phyloP scores from a whole-genome alignment of 306 rosid genomes.

The Cucurbita pepo region DNA sequence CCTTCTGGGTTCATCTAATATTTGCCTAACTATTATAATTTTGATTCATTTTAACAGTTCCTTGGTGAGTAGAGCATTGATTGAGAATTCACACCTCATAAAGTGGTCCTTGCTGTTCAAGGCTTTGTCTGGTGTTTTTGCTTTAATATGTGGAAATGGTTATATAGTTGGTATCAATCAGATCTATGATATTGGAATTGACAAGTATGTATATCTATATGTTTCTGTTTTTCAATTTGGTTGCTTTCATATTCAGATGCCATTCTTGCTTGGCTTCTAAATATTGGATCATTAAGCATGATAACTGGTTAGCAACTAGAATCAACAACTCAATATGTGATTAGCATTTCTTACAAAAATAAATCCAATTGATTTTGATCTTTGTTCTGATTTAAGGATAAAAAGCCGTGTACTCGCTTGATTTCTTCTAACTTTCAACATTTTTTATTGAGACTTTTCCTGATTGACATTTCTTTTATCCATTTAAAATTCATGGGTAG shows the following conservation, averaged over 20 bases:
- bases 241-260: background rate
- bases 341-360: background rate
- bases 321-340: background rate
- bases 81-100: conserved; percentile 76
- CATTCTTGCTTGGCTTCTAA: background rate
- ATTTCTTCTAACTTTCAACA: background rate
- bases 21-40: conserved; percentile 2
- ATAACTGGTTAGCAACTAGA: background rate
- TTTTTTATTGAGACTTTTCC: background rate
- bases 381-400: background rate
- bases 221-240: background rate
- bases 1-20: background rate
- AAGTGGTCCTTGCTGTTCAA: conserved; percentile 84
- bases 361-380: background rate
- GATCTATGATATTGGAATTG: conserved; percentile 83
- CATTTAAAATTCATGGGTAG: background rate
- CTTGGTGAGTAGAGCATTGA: conserved; percentile 77
- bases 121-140: conserved; percentile 82
- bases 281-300: background rate
- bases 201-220: conserved; percentile 51
- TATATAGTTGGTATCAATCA: conserved; percentile 96
- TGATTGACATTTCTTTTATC: background rate
- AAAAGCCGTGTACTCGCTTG: background rate
- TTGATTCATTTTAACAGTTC: conserved; percentile 45
- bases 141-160: conserved; percentile 87